phyloP scores from a whole-genome alignment of 257 asterid species.

The Apocynum venetum region DNA sequence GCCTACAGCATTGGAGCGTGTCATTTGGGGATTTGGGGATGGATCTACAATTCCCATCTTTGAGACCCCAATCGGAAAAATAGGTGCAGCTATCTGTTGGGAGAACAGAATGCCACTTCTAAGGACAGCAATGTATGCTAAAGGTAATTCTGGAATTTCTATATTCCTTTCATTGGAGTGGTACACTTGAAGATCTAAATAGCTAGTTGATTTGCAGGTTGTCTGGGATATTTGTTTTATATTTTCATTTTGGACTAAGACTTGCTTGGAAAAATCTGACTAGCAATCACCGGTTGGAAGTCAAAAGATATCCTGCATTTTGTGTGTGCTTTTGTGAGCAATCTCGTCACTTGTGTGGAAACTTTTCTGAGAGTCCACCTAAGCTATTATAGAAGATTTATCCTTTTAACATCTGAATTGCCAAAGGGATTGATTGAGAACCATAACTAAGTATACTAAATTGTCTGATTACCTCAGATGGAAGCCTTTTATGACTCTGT shows the following conservation, averaged over 20 bases:
- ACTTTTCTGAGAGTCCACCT: background rate
- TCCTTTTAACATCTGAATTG: background rate
- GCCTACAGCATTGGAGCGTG: conserved; percentile 91
- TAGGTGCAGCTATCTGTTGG: conserved; percentile 99
- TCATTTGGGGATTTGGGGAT: conserved; percentile 97
- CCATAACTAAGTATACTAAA: background rate
- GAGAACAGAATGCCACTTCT: conserved; percentile 96
- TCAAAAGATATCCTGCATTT: background rate
- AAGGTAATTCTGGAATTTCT: conserved; percentile 40
- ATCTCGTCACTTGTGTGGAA: background rate
- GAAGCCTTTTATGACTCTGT: background rate
- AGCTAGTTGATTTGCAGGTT: background rate
- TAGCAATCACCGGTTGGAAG: background rate
- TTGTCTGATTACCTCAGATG: too few species aligned
- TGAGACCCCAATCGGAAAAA: conserved; percentile 86
- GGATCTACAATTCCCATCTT: conserved; percentile 94
- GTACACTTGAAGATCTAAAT: background rate
- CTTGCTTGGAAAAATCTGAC: background rate
- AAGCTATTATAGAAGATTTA: background rate
- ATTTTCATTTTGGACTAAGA: background rate
- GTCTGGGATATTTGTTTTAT: background rate
- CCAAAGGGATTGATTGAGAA: background rate
- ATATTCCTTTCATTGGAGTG: background rate
- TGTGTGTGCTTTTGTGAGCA: background rate
- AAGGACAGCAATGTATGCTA: conserved; percentile 91